These are phyloP conservation scores for Pelargonium nanum DNA, from an alignment of 345 rosid genomes.

Conservation along the genomic window DNA sequence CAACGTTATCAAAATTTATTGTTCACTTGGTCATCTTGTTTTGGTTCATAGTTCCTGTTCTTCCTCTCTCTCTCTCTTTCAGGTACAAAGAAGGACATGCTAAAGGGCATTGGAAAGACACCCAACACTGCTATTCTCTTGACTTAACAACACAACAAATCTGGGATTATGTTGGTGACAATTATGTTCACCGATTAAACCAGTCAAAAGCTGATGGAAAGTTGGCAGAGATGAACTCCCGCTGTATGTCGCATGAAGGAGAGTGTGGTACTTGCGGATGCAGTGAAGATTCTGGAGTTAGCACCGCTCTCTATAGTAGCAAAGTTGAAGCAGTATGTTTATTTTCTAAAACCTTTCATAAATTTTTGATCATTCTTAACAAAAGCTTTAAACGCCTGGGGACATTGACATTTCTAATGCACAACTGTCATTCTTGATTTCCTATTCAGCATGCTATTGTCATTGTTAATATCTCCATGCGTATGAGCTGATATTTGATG, in stretches of 20 bases:
- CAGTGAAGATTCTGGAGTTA: slow-evolving; percentile 71
- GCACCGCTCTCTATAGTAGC: slow-evolving; percentile 68
- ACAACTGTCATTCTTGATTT: slow-evolving; percentile 1
- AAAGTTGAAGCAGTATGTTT: slow-evolving; percentile 77
- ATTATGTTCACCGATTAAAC: slow-evolving; percentile 82
- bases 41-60: background rate
- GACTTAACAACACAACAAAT: slow-evolving; percentile 85
- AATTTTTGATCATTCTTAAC: background rate
- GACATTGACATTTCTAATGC: no score
- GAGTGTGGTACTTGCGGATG: slow-evolving; percentile 57
- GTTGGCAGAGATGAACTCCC: slow-evolving; percentile 42
- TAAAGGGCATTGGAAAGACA: slow-evolving; percentile 81
- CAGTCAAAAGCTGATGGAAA: slow-evolving; percentile 83
- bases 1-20: no score
- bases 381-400: background rate
- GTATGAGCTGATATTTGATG: slow-evolving; percentile 1
- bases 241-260: slow-evolving; percentile 48
- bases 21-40: background rate
- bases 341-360: slow-evolving; percentile 3
- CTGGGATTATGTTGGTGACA: slow-evolving; percentile 97
- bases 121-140: slow-evolving; percentile 81
- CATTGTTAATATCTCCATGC: background rate
- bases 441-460: background rate
- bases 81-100: slow-evolving; percentile 96
- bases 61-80: slow-evolving; percentile 14